Conservation (phyloP, 257 asterid genomes). For the Solanum bulbocastanum region DNA sequence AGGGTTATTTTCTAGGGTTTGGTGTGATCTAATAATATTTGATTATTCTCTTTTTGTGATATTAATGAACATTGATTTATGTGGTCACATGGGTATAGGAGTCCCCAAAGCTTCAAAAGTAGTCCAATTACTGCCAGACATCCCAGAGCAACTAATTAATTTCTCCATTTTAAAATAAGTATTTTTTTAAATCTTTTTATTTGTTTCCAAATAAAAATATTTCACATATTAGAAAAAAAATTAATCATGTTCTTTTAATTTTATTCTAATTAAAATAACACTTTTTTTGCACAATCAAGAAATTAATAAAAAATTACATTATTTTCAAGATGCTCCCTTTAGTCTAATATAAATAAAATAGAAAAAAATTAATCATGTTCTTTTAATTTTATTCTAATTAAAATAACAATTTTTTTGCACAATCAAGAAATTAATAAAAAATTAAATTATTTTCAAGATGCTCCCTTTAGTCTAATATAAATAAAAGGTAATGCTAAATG, state of each 20-base stretch:
- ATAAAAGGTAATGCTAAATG: too few species aligned
- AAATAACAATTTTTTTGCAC: too few species aligned
- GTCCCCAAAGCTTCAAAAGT: not conserved
- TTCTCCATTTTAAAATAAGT: not conserved
- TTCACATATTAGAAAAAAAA: not conserved
- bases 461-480: not conserved
- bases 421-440: not conserved
- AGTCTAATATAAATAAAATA: not conserved
- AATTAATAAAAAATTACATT: not conserved
- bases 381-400: too few species aligned
- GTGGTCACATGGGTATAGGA: conserved; percentile 7
- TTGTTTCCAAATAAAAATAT: not conserved
- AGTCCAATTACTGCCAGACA: not conserved
- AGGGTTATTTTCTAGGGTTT: conserved; percentile 11
- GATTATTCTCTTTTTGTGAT: not conserved
- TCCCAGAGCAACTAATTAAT: not conserved
- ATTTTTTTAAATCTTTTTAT: not conserved
- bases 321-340: not conserved
- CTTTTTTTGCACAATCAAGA: not conserved
- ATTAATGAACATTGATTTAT: not conserved
- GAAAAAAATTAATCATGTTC: not conserved
- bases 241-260: not conserved
- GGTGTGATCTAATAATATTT: not conserved
- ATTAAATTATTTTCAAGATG: not conserved
- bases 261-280: too few species aligned